Base-by-base conservation (phyloP, 345 rosid genomes). In the Citrus australasica region DNA sequence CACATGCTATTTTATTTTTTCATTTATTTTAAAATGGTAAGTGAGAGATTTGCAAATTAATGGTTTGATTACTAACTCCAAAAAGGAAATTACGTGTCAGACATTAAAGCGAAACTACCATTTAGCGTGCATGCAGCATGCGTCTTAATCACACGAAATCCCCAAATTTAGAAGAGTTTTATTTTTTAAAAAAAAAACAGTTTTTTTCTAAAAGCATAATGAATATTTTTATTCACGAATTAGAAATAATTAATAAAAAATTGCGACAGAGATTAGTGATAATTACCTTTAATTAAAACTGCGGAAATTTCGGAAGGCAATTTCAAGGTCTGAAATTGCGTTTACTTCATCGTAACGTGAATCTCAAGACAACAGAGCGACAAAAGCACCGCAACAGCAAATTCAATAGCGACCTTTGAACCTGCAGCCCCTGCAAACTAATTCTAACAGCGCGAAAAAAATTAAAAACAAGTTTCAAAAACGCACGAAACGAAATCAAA, bases 271-370 rank as follows among this genome's bases (percentile, higher is more conserved):
- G 51, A 13, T 32, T 46, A 24, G 64, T 7, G n/a, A 37, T 27
- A 22, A 37, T 5, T 48, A 22, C 78, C 59, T 16, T 10, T 21
- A 9, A 46, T 46, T 46, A 55, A 69, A 33, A 35, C 67, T 25
- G 17, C 51, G 64, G 63, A 75, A 60, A 35, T 69, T 42, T 66
- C 46, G 71, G n/a, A 63, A 67, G n/a, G 51, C 22, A 25, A 10
- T 65, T 19, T 67, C 51, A 10, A n/a, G 21, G 9, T 7, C 56
- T 30, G 19, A 40, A 11, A 11, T 33, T 28, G 21, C 38, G 28
- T 6, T 77, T 69, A 80, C 60, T 60, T 62, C 77, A 78, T 81
- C 9, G 62, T 28, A 59, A 22, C 77, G 83, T 77, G 53, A 60
- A 73, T 68, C 72, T 77, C 51, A 74, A 82, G 73, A 27, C 73